phyloP scores from a whole-genome alignment of 768 basidiomycete species.

The Phallus indusiatus region DNA sequence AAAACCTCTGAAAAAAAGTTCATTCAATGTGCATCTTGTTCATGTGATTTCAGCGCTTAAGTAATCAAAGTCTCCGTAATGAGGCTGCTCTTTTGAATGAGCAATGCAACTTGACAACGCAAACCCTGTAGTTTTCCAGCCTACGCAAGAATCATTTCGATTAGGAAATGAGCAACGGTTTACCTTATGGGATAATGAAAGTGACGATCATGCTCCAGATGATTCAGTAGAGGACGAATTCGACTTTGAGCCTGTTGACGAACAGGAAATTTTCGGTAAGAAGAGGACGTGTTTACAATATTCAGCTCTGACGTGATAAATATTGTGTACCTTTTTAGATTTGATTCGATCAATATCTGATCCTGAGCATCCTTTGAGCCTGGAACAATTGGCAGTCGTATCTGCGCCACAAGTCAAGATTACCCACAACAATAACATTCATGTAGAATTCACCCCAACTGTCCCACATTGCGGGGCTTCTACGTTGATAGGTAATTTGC shows the following conservation, averaged over 20 bases:
- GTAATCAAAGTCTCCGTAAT: neutral
- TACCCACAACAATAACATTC: constrained; percentile 48
- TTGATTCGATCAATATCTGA: constrained; percentile 88
- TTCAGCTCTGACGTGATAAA: neutral
- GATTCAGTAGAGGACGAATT: constrained; percentile 28
- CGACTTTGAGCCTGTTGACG: constrained; percentile 66
- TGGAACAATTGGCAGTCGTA: constrained; percentile 94
- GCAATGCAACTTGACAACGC: constrained; percentile 49
- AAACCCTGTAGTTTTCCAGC: constrained; percentile 74
- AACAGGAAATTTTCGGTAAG: constrained; percentile 86
- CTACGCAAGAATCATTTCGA: constrained; percentile 37
- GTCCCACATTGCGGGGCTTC: constrained; percentile 98
- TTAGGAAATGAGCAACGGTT: constrained; percentile 29
- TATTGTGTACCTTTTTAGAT: constrained; percentile 37
- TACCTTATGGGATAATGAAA: constrained; percentile 26
- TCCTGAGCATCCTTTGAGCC: constrained; percentile 84
- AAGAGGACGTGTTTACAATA: constrained; percentile 11
- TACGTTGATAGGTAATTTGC: constrained; percentile 74
- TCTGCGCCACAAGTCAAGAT: constrained; percentile 72
- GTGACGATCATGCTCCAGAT: constrained; percentile 22
- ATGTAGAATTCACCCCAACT: constrained; percentile 93
- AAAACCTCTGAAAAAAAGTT: no score
- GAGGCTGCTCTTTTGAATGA: constrained; percentile 3
- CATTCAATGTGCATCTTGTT: no score
- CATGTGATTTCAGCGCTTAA: no score